Base-by-base conservation (phyloP, 1,284 basidiomycete genomes). In the Austroboletus niveus region DNA sequence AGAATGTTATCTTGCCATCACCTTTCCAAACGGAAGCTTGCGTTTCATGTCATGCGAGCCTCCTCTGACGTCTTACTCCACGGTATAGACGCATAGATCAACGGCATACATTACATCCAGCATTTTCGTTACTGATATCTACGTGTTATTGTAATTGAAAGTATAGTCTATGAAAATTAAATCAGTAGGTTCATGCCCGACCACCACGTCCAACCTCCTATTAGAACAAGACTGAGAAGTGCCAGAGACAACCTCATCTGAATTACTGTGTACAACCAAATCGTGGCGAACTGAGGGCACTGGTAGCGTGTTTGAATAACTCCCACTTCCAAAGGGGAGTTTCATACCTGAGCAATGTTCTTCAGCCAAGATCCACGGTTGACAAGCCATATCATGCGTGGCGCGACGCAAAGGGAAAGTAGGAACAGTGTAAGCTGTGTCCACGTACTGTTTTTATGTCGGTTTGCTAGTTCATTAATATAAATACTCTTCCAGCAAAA, bases 221-320 rank as follows among this genome's bases (percentile, higher is more conserved):
- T 77, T 8, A 76, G 51, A 3, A 66, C 50, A n/a, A 91, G 71
- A 57, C 78, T 82, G 24, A 80, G 53, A 2, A 82, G 70, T 6
- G 87, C 84, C n/a, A 79, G 78, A 4, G 73, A 74, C 24, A 91
- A 67, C 48, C 84, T 78, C 20, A 89, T 73, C 55, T 88, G 84
- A 9, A 88, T 72, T 42, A 89, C 72, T 2, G 79, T 75, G 59
- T 87, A 91, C 11, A 90, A 72, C 88, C 89, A 91, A 7, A 85
- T 61, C 0, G 87, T 89, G 6, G 83, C 83, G 41, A 90, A 69
- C 20, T 89, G 85, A 20, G 88, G 87, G 55, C 79, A 79, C 88
- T 91, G 58, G 31, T 48, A 14, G n/a, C 34, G 27, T 38, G 35
- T 52, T 45, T 41, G 24, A 45, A 38, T 56, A 24, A 54, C 31